phyloP scores from a whole-genome alignment of 2,329 filamentous ascomycete species.

The Exophiala alcalophila region DNA sequence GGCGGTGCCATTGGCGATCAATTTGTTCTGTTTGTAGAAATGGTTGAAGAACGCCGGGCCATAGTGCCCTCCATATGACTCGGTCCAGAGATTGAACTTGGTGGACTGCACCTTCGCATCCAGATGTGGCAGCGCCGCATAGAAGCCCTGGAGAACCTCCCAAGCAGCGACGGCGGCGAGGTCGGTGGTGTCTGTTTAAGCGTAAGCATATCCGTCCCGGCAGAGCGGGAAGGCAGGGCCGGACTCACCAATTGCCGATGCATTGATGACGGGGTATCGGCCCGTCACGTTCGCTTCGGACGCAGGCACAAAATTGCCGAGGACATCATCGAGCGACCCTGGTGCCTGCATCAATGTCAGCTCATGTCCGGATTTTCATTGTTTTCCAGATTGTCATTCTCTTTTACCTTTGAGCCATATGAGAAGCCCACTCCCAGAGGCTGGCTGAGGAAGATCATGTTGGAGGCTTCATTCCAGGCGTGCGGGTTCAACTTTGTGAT shows the following conservation, averaged over 20 bases:
- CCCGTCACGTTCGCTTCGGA: constrained; percentile 44
- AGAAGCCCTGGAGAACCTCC: constrained; percentile 56
- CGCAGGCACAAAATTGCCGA: constrained; percentile 47
- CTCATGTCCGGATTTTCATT: too few relatives aligned
- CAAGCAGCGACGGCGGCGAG: constrained; percentile 55
- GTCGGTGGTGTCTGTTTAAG: constrained; percentile 55
- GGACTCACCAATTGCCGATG: constrained; percentile 42
- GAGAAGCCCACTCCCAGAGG: constrained; percentile 59
- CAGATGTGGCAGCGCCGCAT: constrained; percentile 48
- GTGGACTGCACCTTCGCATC: constrained; percentile 51
- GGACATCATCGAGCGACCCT: constrained; percentile 44
- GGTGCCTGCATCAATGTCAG: constrained; percentile 28
- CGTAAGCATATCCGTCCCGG: too few relatives aligned
- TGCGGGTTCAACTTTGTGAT: constrained; percentile 54
- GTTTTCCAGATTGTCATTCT: too few relatives aligned
- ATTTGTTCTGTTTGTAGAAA: constrained; percentile 57
- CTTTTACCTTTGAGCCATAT: constrained; percentile 41
- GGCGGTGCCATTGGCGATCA: constrained; percentile 50
- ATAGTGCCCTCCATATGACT: constrained; percentile 47
- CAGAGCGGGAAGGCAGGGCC: too few relatives aligned
- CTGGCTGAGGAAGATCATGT: constrained; percentile 61
- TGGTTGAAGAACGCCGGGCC: constrained; percentile 56
- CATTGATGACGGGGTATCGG: constrained; percentile 51
- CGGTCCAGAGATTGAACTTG: constrained; percentile 59
- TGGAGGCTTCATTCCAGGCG: constrained; percentile 59